Conservation (phyloP, 768 basidiomycete species). For the Xerocomellus chrysenteron region DNA sequence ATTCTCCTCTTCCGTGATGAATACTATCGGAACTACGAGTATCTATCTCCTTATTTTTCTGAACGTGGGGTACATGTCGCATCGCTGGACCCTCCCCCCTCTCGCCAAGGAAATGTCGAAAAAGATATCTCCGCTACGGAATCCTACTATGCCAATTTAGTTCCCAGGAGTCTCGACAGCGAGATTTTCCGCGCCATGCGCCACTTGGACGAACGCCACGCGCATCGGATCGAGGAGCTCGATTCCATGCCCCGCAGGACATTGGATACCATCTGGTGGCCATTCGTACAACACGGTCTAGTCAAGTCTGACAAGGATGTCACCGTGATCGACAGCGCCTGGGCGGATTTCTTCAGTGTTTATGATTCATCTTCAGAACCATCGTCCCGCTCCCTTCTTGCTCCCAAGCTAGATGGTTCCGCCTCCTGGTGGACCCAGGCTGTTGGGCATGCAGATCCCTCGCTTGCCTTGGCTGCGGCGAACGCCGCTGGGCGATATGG, state of each 20-base stretch:
- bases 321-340: constrained; percentile 89
- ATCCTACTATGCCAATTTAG: constrained; percentile 65
- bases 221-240: constrained; percentile 65
- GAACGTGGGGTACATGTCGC: constrained; percentile 62
- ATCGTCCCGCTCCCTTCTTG: constrained; percentile 39
- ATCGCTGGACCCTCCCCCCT: constrained; percentile 59
- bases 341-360: constrained; percentile 82
- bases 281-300: constrained; percentile 89
- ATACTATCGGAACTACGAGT: constrained; percentile 87
- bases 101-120: constrained; percentile 37
- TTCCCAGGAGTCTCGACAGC: constrained; percentile 33
- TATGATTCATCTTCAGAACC: constrained; percentile 39
- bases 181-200: constrained; percentile 49
- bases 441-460: constrained; percentile 76
- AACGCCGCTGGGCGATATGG: constrained; percentile 91
- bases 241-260: constrained; percentile 78
- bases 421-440: constrained; percentile 99
- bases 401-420: constrained; percentile 81
- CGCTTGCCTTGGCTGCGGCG: constrained; percentile 83
- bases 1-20: constrained; percentile 81
- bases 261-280: constrained; percentile 89
- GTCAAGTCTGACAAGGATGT: constrained; percentile 70
- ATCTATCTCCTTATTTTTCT: constrained; percentile 74
- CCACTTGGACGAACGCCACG: constrained; percentile 64
- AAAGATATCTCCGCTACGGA: constrained; percentile 57